These are phyloP conservation scores for Penicillium expansum DNA, from an alignment of 2,329 filamentous ascomycete species.

Conservation along the genomic window DNA sequence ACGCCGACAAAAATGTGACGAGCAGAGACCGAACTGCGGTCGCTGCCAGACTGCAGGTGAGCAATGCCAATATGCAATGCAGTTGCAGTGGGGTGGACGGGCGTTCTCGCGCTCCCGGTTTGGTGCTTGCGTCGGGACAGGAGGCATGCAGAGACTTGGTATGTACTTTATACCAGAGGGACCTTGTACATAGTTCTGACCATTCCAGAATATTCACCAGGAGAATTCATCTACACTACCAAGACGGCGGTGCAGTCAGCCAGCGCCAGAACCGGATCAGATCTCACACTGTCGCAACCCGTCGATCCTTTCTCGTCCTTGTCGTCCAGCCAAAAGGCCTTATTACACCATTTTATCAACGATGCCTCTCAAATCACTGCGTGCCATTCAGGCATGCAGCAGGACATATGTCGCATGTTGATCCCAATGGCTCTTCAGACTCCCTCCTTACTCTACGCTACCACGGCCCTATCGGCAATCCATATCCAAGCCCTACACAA, in stretches of 20 bases:
- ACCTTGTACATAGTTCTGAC: not conserved
- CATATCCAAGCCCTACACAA: conserved; percentile 41
- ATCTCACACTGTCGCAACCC: conserved; percentile 27
- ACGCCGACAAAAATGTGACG: conserved; percentile 48
- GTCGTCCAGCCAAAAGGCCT: conserved; percentile 34
- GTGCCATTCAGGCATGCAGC: conserved; percentile 42
- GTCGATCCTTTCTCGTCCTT: conserved; percentile 41
- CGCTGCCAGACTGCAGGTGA: conserved; percentile 40
- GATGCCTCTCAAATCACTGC: conserved; percentile 44
- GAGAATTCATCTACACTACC: conserved; percentile 41
- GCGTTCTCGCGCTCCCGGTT: conserved; percentile 43
- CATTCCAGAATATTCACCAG: conserved; percentile 37
- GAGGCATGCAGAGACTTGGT: conserved; percentile 39
- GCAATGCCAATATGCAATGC: conserved; percentile 43
- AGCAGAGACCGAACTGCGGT: conserved; percentile 41
- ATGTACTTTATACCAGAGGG: not conserved
- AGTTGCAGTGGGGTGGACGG: conserved; percentile 44
- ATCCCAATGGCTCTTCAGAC: conserved; percentile 46
- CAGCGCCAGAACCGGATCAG: conserved; percentile 12
- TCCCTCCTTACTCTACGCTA: conserved; percentile 44
- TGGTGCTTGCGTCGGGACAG: conserved; percentile 35
- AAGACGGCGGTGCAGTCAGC: conserved; percentile 21
- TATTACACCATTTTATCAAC: conserved; percentile 43
- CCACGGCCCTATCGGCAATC: conserved; percentile 44
- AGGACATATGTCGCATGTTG: conserved; percentile 43